These are phyloP conservation scores for Chrysoporthe puriensis DNA, from an alignment of 2,329 filamentous ascomycete genomes.

Conservation along the genomic window DNA sequence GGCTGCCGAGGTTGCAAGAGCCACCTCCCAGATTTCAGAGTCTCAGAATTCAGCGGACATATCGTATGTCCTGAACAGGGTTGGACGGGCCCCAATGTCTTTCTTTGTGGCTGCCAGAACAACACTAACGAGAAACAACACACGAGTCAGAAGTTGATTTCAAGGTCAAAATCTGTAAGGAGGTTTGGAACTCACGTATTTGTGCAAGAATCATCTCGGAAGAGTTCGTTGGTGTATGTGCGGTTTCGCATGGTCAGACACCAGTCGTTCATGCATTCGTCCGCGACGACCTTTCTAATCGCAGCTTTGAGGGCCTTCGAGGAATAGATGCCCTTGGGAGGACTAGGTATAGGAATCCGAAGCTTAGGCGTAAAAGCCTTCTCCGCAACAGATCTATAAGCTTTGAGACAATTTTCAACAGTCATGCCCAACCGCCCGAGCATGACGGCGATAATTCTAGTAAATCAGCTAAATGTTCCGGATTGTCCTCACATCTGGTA, in stretches of 20 bases:
- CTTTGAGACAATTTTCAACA: constrained; percentile 33
- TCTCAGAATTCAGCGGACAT: constrained; percentile 27
- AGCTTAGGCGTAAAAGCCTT: constrained; percentile 33
- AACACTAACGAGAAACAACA: constrained; percentile 29
- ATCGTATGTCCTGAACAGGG: constrained; percentile 37
- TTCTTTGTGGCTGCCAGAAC: constrained; percentile 37
- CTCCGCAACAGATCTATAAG: constrained; percentile 28
- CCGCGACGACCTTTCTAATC: constrained; percentile 30
- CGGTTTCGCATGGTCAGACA: constrained; percentile 15
- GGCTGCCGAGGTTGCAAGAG: constrained; percentile 31
- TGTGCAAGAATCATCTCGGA: constrained; percentile 32
- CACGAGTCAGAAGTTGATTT: neutral
- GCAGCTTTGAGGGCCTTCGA: constrained; percentile 34
- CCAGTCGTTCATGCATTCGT: neutral
- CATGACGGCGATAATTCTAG: constrained; percentile 37
- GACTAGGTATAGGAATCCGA: constrained; percentile 21
- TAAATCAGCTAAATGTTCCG: neutral
- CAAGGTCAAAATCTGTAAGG: neutral
- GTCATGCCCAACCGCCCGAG: constrained; percentile 35
- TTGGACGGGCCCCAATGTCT: constrained; percentile 34
- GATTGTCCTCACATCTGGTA: neutral
- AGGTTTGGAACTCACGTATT: constrained; percentile 32
- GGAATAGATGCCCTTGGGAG: constrained; percentile 33
- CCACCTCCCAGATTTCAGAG: constrained; percentile 38
- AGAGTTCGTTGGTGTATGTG: constrained; percentile 13